Percentiles rank a stretch among this genome's conserved stretches.
Conservation (phyloP, 176 grass and related monocot species). For the Pharus latifolius region DNA sequence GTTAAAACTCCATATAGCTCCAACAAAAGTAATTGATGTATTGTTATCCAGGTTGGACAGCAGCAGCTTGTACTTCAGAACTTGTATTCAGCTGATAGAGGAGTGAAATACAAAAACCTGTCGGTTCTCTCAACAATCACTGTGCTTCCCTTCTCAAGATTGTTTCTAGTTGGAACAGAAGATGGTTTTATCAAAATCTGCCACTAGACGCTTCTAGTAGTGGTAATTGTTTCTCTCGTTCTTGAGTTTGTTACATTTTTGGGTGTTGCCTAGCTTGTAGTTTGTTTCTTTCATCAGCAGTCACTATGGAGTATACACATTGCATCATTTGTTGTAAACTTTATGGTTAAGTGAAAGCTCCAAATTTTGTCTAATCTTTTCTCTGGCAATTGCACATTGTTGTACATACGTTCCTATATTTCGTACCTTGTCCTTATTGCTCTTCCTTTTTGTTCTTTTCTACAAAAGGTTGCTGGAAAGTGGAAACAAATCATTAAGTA, state of each 20-base stretch:
- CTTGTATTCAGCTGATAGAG: constrained; percentile 56
- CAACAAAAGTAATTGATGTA: not conserved
- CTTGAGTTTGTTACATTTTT: not conserved
- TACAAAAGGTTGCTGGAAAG: no score
- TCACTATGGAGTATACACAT: not conserved
- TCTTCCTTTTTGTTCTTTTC: no score
- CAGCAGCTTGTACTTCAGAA: constrained; percentile 68
- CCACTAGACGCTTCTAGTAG: constrained; percentile 41
- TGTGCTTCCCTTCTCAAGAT: constrained; percentile 84
- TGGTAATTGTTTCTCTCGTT: not conserved
- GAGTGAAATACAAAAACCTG: constrained; percentile 68
- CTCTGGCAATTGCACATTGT: not conserved
- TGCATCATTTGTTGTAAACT: not conserved
- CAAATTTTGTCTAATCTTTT: not conserved
- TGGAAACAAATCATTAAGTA: no score
- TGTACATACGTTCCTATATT: not conserved
- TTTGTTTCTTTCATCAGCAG: constrained; percentile 1
- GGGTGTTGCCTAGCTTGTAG: not conserved
- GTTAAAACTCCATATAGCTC: not conserved
- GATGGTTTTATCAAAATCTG: constrained; percentile 91
- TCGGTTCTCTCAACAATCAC: constrained; percentile 68
- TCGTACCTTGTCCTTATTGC: no score
- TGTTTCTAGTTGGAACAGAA: constrained; percentile 90
- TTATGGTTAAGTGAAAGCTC: not conserved
- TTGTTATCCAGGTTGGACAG: constrained; percentile 18